A percentile compares a stretch with the other conserved stretches of the same genome.
These are phyloP conservation scores for Saccharomycopsis olivae DNA, from an alignment of 805 yeast species.

Conservation along the genomic window DNA sequence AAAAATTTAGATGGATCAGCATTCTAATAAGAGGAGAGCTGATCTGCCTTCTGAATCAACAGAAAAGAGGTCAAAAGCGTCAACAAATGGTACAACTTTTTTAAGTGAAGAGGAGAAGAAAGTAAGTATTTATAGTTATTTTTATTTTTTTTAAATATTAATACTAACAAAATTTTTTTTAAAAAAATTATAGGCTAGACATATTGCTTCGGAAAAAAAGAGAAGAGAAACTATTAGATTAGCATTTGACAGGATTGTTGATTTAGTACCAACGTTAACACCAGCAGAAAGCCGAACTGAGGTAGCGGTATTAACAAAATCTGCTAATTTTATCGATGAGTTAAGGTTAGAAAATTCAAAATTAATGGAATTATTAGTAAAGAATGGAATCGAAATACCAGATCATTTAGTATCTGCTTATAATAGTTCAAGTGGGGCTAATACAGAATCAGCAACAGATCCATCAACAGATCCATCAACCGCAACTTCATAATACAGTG, in stretches of 20 bases:
- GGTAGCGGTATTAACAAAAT: constrained; percentile 57
- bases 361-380: constrained; percentile 5
- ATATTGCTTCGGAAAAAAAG: constrained; percentile 78
- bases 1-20: too few relatives aligned
- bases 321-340: constrained; percentile 16
- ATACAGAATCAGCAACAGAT: too few relatives aligned
- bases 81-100: background rate
- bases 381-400: constrained; percentile 8
- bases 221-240: constrained; percentile 77
- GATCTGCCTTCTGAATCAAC: too few relatives aligned
- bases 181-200: constrained; percentile 41
- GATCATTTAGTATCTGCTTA: constrained; percentile 6
- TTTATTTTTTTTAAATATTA: background rate
- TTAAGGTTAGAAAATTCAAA: constrained; percentile 10
- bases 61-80: background rate
- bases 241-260: constrained; percentile 68
- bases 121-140: constrained; percentile 3
- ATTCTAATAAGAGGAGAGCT: too few relatives aligned
- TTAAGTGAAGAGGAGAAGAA: constrained; percentile 14
- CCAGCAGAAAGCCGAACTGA: constrained; percentile 74
- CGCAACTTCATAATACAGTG: too few relatives aligned
- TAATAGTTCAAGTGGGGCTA: too few relatives aligned
- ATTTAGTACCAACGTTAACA: constrained; percentile 61
- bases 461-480: background rate
- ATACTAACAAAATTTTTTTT: background rate